A percentile compares a stretch with the other conserved stretches of the same genome.
These are phyloP conservation scores for Trichoderma arundinaceum DNA, from an alignment of 2,329 filamentous ascomycete species.

Conservation along the genomic window DNA sequence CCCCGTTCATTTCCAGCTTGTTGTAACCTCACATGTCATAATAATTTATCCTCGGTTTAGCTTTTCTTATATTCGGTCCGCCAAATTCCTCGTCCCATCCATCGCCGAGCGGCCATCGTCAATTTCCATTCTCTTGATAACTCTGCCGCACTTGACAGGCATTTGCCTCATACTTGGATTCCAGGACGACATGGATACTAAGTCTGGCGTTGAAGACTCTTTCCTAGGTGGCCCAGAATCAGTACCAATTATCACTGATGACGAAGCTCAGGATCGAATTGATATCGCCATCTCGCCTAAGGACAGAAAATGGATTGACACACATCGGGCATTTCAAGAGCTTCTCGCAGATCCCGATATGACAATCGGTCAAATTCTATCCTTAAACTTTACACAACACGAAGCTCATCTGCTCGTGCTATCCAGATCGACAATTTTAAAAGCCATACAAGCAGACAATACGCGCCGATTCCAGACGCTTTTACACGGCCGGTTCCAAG, in stretches of 20 bases:
- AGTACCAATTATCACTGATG: background rate
- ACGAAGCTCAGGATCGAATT: slow-evolving; percentile 31
- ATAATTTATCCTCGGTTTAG: background rate
- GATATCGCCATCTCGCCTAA: slow-evolving; percentile 38
- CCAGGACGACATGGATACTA: background rate
- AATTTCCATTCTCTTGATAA: background rate
- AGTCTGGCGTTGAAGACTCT: background rate
- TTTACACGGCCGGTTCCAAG: slow-evolving; percentile 43
- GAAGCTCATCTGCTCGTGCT: slow-evolving; percentile 44
- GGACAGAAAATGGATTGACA: slow-evolving; percentile 35
- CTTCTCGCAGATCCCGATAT: slow-evolving; percentile 37
- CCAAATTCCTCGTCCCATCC: too few relatives aligned
- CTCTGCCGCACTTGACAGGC: background rate
- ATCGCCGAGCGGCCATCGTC: too few relatives aligned
- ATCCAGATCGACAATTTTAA: slow-evolving; percentile 40
- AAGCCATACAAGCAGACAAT: slow-evolving; percentile 43
- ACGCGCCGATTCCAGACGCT: slow-evolving; percentile 41
- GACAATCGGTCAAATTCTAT: slow-evolving; percentile 43
- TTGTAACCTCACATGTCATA: too few relatives aligned
- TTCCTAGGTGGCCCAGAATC: background rate
- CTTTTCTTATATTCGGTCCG: background rate
- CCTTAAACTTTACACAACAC: slow-evolving; percentile 43
- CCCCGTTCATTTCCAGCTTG: background rate
- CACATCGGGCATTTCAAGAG: slow-evolving; percentile 42
- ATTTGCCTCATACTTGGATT: background rate